Conservation (phyloP, 305 asterid species). For the Fraxinus nigra region DNA sequence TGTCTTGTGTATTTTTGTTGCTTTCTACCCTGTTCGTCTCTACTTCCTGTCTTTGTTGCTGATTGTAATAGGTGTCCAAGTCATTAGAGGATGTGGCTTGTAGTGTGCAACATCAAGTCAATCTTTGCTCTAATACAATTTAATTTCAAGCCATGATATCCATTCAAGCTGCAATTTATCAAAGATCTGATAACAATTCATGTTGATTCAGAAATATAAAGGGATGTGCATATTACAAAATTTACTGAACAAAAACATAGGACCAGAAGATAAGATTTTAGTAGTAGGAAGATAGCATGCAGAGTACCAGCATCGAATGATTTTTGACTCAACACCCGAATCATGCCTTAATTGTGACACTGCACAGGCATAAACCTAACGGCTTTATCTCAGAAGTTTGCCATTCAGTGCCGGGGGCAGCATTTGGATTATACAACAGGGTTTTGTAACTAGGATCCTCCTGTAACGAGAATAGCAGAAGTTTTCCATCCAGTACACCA, state of each 20-base stretch:
- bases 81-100: background rate
- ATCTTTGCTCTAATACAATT: background rate
- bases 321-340: background rate
- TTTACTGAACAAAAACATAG: background rate
- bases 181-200: background rate
- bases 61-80: background rate
- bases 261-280: background rate
- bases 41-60: background rate
- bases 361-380: constrained; percentile 53
- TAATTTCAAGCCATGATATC: background rate
- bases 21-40: background rate
- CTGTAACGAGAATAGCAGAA: constrained; percentile 54
- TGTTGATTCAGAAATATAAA: background rate
- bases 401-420: constrained; percentile 64
- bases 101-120: background rate
- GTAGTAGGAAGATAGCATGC: background rate
- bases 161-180: background rate
- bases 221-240: background rate
- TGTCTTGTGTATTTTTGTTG: background rate
- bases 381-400: constrained; percentile 52
- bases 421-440: constrained; percentile 55
- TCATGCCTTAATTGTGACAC: constrained; percentile 71
- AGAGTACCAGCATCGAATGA: background rate
- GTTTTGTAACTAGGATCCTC: constrained; percentile 48
- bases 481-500: constrained; percentile 61